These are phyloP conservation scores for Clonostachys rhizophaga DNA, from an alignment of 2,329 filamentous ascomycete genomes.

Conservation along the genomic window DNA sequence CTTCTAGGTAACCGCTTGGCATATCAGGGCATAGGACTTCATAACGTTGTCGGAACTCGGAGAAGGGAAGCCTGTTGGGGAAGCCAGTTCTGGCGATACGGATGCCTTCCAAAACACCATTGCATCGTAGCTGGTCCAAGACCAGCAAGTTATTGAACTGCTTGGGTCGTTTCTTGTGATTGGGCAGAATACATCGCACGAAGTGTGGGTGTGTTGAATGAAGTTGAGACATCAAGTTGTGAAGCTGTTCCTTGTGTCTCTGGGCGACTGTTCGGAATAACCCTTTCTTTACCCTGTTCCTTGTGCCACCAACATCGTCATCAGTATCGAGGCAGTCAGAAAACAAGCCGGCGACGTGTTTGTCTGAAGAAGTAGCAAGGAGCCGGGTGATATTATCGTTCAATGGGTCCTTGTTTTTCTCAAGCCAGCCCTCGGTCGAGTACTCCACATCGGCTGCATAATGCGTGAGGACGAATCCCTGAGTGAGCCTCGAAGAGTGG, in stretches of 20 bases:
- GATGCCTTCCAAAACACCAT: conserved; percentile 98
- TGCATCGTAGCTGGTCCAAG: conserved; percentile 93
- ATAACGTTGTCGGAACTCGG: conserved; percentile 92
- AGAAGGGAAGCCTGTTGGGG: conserved; percentile 86
- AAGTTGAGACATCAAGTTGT: conserved; percentile 89
- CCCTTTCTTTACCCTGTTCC: conserved; percentile 90
- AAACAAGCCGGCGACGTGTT: conserved; percentile 81
- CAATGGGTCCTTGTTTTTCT: conserved; percentile 98
- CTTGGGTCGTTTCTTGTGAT: conserved; percentile 96
- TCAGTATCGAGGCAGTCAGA: conserved; percentile 80
- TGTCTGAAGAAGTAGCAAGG: conserved; percentile 75
- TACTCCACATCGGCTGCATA: conserved; percentile 98
- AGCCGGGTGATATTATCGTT: conserved; percentile 96
- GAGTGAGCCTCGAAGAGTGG: conserved; percentile 76
- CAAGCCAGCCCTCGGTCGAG: conserved; percentile 88
- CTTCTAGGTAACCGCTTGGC: conserved; percentile 87
- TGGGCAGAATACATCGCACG: conserved; percentile 94
- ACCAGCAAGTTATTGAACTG: conserved; percentile 90
- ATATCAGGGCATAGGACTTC: conserved; percentile 88
- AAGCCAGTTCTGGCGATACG: conserved; percentile 96
- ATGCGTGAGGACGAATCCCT: conserved; percentile 94
- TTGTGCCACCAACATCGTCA: conserved; percentile 63
- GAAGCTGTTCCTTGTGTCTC: conserved; percentile 95
- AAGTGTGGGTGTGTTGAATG: conserved; percentile 98
- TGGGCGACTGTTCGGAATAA: conserved; percentile 96